Percentiles rank a stretch among this genome's conserved stretches.
phyloP scores from a whole-genome alignment of 2,329 filamentous ascomycete species.

The Aspergillus sergii region DNA sequence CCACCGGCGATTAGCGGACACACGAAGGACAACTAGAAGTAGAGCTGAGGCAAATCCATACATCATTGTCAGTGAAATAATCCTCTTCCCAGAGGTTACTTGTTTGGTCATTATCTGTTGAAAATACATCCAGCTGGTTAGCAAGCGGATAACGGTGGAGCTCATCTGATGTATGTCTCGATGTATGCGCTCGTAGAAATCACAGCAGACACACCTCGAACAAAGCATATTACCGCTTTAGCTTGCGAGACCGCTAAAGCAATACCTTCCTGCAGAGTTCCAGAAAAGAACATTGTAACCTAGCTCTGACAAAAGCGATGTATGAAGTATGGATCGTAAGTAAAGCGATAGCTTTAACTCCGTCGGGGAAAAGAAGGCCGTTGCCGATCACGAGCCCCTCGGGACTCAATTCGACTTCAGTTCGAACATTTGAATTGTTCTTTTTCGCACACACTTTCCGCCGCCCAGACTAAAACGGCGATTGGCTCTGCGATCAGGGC shows the following conservation, averaged over 20 bases:
- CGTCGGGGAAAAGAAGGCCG: constrained; percentile 22
- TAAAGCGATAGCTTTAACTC: not conserved
- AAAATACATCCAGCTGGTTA: constrained; percentile 16
- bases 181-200: not conserved
- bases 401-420: constrained; percentile 13
- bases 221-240: constrained; percentile 83
- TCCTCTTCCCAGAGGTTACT: constrained; percentile 74
- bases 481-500: not conserved
- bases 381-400: constrained; percentile 26
- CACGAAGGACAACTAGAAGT: not conserved
- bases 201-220: constrained; percentile 61
- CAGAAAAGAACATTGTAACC: constrained; percentile 74
- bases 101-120: constrained; percentile 67
- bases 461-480: not conserved
- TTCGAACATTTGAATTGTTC: not conserved
- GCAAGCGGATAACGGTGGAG: constrained; percentile 7
- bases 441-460: not conserved
- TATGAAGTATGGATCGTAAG: not conserved
- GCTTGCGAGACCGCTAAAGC: constrained; percentile 70
- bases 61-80: constrained; percentile 59
- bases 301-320: too few relatives aligned
- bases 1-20: constrained; percentile 1
- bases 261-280: constrained; percentile 80
- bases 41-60: constrained; percentile 32
- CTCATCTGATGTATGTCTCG: not conserved